These are phyloP conservation scores for Erythrophleum fordii DNA, from an alignment of 306 rosid genomes.

Conservation along the genomic window DNA sequence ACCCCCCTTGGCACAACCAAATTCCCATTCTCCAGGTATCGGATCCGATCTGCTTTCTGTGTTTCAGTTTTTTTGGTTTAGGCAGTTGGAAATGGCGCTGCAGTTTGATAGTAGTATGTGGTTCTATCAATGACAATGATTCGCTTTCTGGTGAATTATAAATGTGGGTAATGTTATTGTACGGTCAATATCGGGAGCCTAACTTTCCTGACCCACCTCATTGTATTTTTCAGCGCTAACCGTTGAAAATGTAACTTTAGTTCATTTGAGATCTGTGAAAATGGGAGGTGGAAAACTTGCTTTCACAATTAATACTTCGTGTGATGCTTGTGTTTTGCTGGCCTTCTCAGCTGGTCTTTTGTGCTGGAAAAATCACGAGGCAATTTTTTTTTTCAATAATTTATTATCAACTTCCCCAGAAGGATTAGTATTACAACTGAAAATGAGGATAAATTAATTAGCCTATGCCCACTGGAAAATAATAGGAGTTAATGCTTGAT, in stretches of 20 bases:
- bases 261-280: background rate
- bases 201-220: background rate
- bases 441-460: background rate
- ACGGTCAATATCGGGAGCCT: constrained; percentile 44
- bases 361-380: background rate
- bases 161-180: constrained; percentile 31
- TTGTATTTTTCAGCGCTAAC: constrained; percentile 44
- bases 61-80: background rate
- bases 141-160: constrained; percentile 16
- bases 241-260: background rate
- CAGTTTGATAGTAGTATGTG: background rate
- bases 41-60: constrained; percentile 71
- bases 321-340: constrained; percentile 8
- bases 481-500: background rate
- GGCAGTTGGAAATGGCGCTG: background rate
- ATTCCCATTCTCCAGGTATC: constrained; percentile 78
- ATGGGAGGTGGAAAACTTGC: background rate
- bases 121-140: background rate
- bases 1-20: constrained; percentile 75
- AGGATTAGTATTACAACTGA: background rate
- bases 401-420: background rate
- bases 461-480: background rate
- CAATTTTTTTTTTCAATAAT: no score
- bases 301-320: background rate
- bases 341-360: background rate